phyloP scores from a whole-genome alignment of 768 basidiomycete species.

The Strobilomyces confusus region DNA sequence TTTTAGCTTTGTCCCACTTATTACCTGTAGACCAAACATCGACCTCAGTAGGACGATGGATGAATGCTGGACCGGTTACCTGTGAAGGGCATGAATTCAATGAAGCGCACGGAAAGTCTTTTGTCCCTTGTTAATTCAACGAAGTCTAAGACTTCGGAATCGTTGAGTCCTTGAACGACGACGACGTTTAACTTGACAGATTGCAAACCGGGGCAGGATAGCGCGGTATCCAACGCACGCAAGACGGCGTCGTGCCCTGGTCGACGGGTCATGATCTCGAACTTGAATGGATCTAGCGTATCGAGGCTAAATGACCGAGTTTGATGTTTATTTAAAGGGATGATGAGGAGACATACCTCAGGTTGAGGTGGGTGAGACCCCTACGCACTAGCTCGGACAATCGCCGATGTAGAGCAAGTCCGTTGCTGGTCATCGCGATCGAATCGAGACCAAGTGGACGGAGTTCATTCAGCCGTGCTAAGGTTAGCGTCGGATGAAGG shows the following conservation, averaged over 20 bases:
- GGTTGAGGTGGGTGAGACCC: constrained; percentile 74
- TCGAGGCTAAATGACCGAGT: constrained; percentile 54
- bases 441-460: constrained; percentile 58
- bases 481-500: constrained; percentile 6
- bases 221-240: constrained; percentile 59
- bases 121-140: constrained; percentile 68
- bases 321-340: neutral
- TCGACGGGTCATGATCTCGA: constrained; percentile 82
- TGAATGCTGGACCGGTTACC: constrained; percentile 40
- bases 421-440: constrained; percentile 86
- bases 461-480: constrained; percentile 63
- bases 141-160: constrained; percentile 75
- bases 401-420: constrained; percentile 68
- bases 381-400: constrained; percentile 63
- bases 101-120: constrained; percentile 73
- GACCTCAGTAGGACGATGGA: constrained; percentile 2
- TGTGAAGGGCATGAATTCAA: constrained; percentile 93
- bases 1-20: constrained; percentile 78
- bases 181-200: constrained; percentile 84
- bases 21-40: constrained; percentile 47
- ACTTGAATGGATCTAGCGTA: constrained; percentile 82
- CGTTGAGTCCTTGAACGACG: constrained; percentile 76
- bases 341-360: constrained; percentile 43
- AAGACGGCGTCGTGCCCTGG: constrained; percentile 74
- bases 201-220: constrained; percentile 44